phyloP scores from a whole-genome alignment of 139 green algal species.

The Chlorella vulgaris region DNA sequence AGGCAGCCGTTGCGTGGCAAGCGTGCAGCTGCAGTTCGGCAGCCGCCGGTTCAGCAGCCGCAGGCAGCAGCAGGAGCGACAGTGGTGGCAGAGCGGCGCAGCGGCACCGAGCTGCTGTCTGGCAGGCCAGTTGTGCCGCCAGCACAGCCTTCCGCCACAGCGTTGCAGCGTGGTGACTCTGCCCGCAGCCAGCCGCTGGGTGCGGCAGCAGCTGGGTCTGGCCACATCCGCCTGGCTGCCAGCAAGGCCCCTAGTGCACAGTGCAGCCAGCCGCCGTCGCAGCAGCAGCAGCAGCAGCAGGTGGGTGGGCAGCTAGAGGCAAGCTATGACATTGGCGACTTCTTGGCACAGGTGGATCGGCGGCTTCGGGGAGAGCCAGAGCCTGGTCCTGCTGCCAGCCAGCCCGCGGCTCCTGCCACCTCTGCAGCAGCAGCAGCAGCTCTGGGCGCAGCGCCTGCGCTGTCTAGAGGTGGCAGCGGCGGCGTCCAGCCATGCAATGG shows the following conservation, averaged over 20 bases:
- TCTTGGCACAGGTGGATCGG: neutral
- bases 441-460: neutral
- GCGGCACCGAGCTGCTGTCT: neutral
- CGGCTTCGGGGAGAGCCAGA: neutral
- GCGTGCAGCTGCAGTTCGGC: neutral
- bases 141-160: neutral
- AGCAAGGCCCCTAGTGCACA: too few species aligned
- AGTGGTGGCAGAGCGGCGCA: neutral
- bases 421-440: neutral
- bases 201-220: neutral
- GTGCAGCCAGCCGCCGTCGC: neutral
- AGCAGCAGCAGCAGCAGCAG: neutral
- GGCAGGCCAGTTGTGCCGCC: neutral
- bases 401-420: neutral
- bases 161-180: neutral
- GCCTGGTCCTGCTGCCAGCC: neutral
- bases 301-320: neutral
- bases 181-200: neutral
- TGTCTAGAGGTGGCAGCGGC: neutral
- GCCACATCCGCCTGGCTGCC: slow-evolving; percentile 11
- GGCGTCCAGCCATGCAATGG: too few species aligned
- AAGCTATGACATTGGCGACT: neutral
- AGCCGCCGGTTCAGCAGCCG: neutral
- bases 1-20: neutral
- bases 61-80: neutral